Percentiles rank a stretch among this genome's conserved stretches.
phyloP scores from a whole-genome alignment of 202 grass and related monocot genomes.

The Alloteropsis angusta region DNA sequence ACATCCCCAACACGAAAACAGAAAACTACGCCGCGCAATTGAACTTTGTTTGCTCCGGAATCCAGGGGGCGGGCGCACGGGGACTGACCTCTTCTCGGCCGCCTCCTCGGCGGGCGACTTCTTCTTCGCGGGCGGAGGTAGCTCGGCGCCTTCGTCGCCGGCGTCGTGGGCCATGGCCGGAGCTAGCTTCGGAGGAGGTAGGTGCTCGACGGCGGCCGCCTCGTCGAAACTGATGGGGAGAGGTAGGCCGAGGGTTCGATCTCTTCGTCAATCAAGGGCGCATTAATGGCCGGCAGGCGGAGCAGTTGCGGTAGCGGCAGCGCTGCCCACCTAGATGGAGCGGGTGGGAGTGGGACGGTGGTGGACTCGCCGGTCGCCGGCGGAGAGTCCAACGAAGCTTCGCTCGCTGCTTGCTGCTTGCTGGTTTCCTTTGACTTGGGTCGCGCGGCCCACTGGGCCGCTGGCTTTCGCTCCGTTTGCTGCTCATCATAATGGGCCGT shows the following conservation, averaged over 20 bases:
- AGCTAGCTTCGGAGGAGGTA: constrained; percentile 25
- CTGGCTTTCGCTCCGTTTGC: neutral
- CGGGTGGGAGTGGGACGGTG: neutral
- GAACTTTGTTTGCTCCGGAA: neutral
- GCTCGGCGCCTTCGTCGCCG: constrained; percentile 14
- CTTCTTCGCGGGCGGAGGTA: constrained; percentile 48
- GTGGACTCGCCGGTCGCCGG: constrained; percentile 11
- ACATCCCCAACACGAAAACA: neutral
- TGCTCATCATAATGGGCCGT: neutral
- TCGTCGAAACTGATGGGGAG: neutral
- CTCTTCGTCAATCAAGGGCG: neutral
- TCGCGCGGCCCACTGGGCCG: neutral
- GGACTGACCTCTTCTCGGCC: constrained; percentile 60
- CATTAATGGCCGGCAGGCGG: constrained; percentile 22
- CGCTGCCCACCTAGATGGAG: constrained; percentile 8
- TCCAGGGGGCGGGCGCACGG: neutral
- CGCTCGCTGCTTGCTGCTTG: too few relatives aligned
- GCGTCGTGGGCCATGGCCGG: constrained; percentile 38
- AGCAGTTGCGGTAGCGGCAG: constrained; percentile 23
- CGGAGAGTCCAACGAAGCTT: constrained; percentile 29
- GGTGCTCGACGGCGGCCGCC: neutral
- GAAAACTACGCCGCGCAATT: neutral
- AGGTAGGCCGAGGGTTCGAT: neutral
- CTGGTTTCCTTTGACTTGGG: neutral
- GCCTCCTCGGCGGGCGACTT: constrained; percentile 59